A percentile compares a stretch with the other conserved stretches of the same genome.
Conservation (phyloP, 305 asterid genomes). For the Fraxinus platypoda region DNA sequence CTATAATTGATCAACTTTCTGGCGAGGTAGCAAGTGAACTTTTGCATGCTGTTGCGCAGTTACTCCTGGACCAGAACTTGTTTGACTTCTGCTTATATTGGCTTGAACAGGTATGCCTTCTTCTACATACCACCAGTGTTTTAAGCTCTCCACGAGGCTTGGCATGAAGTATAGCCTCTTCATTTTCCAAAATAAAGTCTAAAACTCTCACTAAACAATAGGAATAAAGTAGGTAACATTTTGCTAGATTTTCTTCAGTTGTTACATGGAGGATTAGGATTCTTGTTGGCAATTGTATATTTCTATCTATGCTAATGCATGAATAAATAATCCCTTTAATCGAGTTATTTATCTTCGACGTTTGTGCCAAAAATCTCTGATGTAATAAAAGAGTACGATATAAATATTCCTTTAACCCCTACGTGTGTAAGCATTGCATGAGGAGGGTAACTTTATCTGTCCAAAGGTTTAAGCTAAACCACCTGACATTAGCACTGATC, state of each 20-base stretch:
- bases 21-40: conserved; percentile 77
- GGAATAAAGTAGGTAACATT: background rate
- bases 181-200: background rate
- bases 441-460: background rate
- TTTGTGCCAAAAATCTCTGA: background rate
- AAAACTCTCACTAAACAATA: background rate
- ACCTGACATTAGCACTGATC: conserved; percentile 1
- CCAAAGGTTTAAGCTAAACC: background rate
- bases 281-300: background rate
- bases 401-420: background rate
- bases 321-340: background rate
- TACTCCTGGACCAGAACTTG: conserved; percentile 70
- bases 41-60: conserved; percentile 75
- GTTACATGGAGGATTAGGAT: background rate
- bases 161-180: background rate
- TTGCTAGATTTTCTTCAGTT: background rate
- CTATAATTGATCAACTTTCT: conserved; percentile 82
- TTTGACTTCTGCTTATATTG: conserved; percentile 80
- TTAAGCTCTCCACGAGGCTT: background rate
- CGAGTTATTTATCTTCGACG: background rate
- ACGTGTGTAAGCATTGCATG: background rate
- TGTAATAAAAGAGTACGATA: background rate
- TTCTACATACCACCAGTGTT: background rate
- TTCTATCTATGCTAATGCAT: background rate
- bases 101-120: conserved; percentile 82